Base-by-base conservation (phyloP, 2,329 filamentous ascomycete species). In the Stylonectria norvegica region DNA sequence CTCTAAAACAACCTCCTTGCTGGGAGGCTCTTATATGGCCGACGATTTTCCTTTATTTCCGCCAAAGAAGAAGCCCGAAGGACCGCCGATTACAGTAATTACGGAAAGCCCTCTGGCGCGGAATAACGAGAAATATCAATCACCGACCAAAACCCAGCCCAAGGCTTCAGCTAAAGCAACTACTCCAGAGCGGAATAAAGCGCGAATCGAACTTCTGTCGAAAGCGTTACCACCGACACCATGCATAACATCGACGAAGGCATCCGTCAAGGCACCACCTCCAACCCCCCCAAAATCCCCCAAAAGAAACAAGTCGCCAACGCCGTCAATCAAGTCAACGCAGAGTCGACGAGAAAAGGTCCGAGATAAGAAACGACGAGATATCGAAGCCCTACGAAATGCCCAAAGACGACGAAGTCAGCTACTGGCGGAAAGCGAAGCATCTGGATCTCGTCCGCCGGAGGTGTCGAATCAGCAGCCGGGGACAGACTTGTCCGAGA, bases 321-420 rank as follows among this genome's bases (percentile, higher is more conserved):
- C 48, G 2, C 50, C 55, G 2, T 42, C 50, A 5, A 41, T 45
- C n/a, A 43, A 29, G 8, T 59, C 58, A 11, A 40, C 53, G 5
- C 52, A 58, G 20, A 66, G 54, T 29, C 63, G 67, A 12, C 57
- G 57, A 14, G 66, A 69, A 5, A 60, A 57, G 32, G 68, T 70
- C 5, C 62, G 61, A 16, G 64, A 68, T 14, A 62, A 61, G 51
- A 70, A 68, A 44, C 57, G 58, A 36, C 58, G 65, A 12, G 68
- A 71, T 22, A 59, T 71, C 42, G 65, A 69, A 40, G 60, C 62
- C 4, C 45, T 59, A 5, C 51, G 57, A 6, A 48, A 28, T 14
- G 50, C 50, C 5, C 58, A 55, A 14, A 55, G 49, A 17, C 49
- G 48, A n/a, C 45, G 51, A 25, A 50, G 40, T 28, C 44, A 40